A percentile compares a stretch with the other conserved stretches of the same genome.
Evolutionary conservation across 805 yeast species (phyloP).

Genomic region (Starmera pachycereana): DNA sequence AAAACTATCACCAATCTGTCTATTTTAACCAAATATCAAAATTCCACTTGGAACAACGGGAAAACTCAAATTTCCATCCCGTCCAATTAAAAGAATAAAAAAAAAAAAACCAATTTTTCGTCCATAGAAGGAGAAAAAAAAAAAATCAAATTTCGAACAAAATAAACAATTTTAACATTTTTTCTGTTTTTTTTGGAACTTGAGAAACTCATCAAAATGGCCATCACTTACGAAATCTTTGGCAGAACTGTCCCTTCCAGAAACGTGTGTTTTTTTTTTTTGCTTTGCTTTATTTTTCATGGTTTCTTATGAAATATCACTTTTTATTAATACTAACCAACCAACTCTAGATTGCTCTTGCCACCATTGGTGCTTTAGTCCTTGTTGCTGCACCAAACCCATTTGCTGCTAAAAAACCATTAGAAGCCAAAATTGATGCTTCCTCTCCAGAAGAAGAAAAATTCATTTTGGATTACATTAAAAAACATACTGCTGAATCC

Average conservation of each 20-base stretch:
- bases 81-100: conserved; percentile 1
- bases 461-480: conserved; percentile 62
- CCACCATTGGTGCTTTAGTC: conserved; percentile 64
- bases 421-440: conserved; percentile 58
- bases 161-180: too few species aligned
- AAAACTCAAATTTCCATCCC: neutral
- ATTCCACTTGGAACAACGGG: too few species aligned
- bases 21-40: too few species aligned
- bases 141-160: too few species aligned
- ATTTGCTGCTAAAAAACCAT: conserved; percentile 26
- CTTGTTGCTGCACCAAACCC: conserved; percentile 64
- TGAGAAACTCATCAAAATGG: conserved; percentile 39
- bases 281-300: neutral
- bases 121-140: too few species aligned
- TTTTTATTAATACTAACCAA: too few species aligned
- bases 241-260: conserved; percentile 83
- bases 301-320: neutral
- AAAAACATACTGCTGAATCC: conserved; percentile 22
- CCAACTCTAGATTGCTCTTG: conserved; percentile 51
- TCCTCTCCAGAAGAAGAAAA: conserved; percentile 81
- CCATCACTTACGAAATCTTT: conserved; percentile 71
- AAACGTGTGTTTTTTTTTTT: conserved; percentile 41
- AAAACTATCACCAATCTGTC: neutral
- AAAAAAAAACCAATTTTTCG: neutral
- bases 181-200: too few species aligned